A percentile compares a stretch with the other conserved stretches of the same genome.
These are phyloP conservation scores for Gaultheria prostrata DNA, from an alignment of 148 eudicot genomes.

Conservation along the genomic window DNA sequence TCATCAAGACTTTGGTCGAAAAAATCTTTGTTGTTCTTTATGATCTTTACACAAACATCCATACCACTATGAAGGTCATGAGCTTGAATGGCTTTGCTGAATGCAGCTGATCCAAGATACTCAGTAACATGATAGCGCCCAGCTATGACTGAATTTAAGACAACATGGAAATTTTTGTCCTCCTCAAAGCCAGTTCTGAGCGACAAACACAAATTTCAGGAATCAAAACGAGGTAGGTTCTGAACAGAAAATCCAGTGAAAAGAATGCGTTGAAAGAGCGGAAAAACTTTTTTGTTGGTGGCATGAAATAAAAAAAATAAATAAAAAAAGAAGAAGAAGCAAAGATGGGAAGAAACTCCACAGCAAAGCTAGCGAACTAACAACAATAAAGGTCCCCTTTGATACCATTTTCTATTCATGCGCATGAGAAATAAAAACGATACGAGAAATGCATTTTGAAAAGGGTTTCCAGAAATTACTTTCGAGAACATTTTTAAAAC, in stretches of 20 bases:
- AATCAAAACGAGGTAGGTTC: neutral
- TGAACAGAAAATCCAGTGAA: neutral
- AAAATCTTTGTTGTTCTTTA: slow-evolving; percentile 97
- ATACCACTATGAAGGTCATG: slow-evolving; percentile 97
- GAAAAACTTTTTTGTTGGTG: neutral
- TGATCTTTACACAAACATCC: slow-evolving; percentile 98
- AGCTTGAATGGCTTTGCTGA: slow-evolving; percentile 99
- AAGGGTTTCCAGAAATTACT: neutral
- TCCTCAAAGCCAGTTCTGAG: slow-evolving; percentile 94
- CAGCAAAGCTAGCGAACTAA: neutral
- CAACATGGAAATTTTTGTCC: slow-evolving; percentile 95
- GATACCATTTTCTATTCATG: neutral
- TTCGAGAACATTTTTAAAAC: neutral
- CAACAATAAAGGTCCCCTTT: neutral
- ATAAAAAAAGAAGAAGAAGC: neutral
- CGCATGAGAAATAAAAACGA: neutral
- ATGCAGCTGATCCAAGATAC: slow-evolving; percentile 99
- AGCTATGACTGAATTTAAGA: slow-evolving; percentile 86
- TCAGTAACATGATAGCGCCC: slow-evolving; percentile 99
- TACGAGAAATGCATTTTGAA: neutral
- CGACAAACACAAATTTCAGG: slow-evolving; percentile 13
- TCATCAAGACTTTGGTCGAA: slow-evolving; percentile 99
- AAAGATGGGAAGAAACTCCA: slow-evolving; percentile 2
- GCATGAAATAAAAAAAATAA: neutral
- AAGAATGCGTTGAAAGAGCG: neutral